phyloP scores from a whole-genome alignment of 179 eudicot species.

The Camellia oleifera region DNA sequence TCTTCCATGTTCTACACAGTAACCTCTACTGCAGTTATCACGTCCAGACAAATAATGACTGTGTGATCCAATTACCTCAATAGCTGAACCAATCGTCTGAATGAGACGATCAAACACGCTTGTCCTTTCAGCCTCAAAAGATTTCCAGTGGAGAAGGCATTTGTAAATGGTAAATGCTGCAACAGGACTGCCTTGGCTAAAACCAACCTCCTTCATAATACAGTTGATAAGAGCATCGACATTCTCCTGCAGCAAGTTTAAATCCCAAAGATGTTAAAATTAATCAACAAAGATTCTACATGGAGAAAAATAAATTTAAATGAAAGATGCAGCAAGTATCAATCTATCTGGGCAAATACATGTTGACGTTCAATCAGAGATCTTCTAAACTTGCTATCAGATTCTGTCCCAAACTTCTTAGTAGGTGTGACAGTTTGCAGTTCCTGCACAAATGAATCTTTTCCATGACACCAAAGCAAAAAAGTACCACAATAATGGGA shows the following conservation, averaged over 20 bases:
- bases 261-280: slow-evolving; percentile 4
- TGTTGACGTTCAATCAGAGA: slow-evolving; percentile 60
- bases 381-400: slow-evolving; percentile 56
- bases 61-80: slow-evolving; percentile 49
- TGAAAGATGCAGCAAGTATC: not conserved
- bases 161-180: slow-evolving; percentile 77
- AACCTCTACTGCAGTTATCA: not conserved
- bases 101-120: slow-evolving; percentile 81
- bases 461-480: not conserved
- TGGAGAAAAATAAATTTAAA: not conserved
- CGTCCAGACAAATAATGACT: not conserved
- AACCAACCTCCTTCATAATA: slow-evolving; percentile 58
- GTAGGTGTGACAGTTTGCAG: slow-evolving; percentile 37
- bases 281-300: not conserved
- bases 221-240: slow-evolving; percentile 64
- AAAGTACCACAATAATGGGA: not conserved
- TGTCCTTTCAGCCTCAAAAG: slow-evolving; percentile 81
- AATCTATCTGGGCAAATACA: slow-evolving; percentile 33
- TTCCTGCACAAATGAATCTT: slow-evolving; percentile 38
- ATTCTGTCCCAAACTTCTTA: slow-evolving; percentile 53
- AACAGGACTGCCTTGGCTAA: slow-evolving; percentile 73
- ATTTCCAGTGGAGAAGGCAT: slow-evolving; percentile 79
- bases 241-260: slow-evolving; percentile 54
- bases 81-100: slow-evolving; percentile 80
- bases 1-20: not conserved